phyloP scores from a whole-genome alignment of 257 asterid species.

The Misopates orontium region DNA sequence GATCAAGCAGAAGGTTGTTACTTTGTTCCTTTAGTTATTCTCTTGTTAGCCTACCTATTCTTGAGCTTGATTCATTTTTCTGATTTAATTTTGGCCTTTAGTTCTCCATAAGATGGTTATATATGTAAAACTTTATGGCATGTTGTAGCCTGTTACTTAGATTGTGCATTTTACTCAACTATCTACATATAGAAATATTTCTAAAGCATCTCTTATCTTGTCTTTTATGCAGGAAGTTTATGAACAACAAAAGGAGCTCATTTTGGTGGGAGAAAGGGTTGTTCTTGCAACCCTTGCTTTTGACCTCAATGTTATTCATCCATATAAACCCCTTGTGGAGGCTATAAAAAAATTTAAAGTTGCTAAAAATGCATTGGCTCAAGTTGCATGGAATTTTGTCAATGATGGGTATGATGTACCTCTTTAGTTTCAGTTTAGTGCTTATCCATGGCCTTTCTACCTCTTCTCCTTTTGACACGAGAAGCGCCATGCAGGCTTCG shows the following conservation, averaged over 20 bases:
- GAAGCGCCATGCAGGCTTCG: conserved; percentile 96
- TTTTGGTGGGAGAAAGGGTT: conserved; percentile 80
- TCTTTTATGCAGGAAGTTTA: conserved; percentile 74
- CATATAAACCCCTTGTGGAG: conserved; percentile 95
- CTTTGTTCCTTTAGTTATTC: conserved; percentile 17
- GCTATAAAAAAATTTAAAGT: conserved; percentile 88
- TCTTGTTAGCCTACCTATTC: conserved; percentile 8
- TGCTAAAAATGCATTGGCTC: conserved; percentile 89
- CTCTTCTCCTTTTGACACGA: conserved; percentile 65
- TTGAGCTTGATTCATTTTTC: conserved; percentile 15
- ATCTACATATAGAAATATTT: not conserved
- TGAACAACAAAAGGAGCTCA: conserved; percentile 85
- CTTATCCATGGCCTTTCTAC: conserved; percentile 43
- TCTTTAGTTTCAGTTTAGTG: conserved; percentile 10
- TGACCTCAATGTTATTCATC: conserved; percentile 84
- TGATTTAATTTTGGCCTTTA: not conserved
- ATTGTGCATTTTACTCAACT: not conserved
- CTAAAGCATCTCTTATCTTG: conserved; percentile 21
- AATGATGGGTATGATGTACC: conserved; percentile 79
- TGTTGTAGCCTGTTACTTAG: not conserved
- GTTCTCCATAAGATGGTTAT: not conserved
- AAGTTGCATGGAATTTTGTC: conserved; percentile 99
- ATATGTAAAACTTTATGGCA: not conserved
- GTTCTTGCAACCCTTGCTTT: conserved; percentile 89
- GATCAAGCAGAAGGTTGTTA: conserved; percentile 85